phyloP scores from a whole-genome alignment of 257 asterid species.

The Petunia secreta region DNA sequence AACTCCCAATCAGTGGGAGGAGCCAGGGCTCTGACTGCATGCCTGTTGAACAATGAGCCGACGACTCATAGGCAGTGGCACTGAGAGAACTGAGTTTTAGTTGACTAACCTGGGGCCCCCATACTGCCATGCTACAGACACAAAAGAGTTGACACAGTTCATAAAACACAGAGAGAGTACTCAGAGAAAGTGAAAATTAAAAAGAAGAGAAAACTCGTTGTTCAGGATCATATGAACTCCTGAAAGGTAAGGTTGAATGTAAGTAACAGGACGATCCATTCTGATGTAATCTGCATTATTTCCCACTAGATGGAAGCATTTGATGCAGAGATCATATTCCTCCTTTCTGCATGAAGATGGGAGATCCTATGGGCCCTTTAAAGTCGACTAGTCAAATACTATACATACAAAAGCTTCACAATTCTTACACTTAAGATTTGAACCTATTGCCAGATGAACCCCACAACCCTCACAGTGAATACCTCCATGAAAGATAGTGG shows the following conservation, averaged over 20 bases:
- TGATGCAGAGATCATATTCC: conserved; percentile 76
- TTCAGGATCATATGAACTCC: conserved; percentile 47
- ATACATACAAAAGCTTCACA: not conserved
- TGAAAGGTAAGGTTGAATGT: conserved; percentile 38
- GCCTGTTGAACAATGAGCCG: no score
- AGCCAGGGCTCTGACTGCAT: no score
- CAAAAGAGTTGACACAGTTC: not conserved
- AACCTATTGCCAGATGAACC: conserved; percentile 78
- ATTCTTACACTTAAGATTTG: conserved; percentile 84
- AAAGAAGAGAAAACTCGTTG: conserved; percentile 15
- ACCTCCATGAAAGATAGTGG: conserved; percentile 63
- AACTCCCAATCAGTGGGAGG: no score
- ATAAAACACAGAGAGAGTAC: conserved; percentile 1
- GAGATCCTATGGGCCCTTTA: conserved; percentile 10
- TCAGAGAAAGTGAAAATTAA: not conserved
- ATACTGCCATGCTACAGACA: conserved; percentile 40
- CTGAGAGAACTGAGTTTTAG: not conserved
- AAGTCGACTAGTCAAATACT: not conserved
- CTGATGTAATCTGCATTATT: conserved; percentile 56
- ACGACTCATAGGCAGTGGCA: not conserved
- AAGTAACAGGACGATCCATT: conserved; percentile 58
- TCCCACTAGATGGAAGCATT: conserved; percentile 71
- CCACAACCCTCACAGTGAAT: conserved; percentile 92
- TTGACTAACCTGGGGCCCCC: not conserved
- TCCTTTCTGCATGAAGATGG: conserved; percentile 56